Conservation (phyloP, 75 land plant species). For the Azolla pinnata region DNA sequence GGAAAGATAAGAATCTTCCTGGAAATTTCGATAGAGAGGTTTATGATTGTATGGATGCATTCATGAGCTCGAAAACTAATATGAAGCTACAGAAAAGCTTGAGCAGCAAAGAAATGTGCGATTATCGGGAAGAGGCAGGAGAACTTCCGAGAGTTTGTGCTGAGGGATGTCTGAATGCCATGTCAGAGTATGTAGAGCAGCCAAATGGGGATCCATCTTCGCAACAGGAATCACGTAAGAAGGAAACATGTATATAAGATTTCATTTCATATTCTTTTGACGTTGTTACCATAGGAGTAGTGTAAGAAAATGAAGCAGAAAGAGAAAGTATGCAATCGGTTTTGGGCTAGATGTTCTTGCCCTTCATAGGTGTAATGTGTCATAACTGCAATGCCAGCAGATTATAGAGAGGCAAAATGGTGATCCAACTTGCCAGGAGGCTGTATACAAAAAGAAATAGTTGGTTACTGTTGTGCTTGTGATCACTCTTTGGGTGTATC, state of each 20-base stretch:
- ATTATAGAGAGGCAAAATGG: too few species aligned
- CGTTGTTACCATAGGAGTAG: neutral
- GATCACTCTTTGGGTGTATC: too few species aligned
- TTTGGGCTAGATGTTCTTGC: too few species aligned
- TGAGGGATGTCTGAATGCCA: neutral
- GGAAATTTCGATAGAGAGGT: constrained; percentile 77
- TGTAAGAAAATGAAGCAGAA: too few species aligned
- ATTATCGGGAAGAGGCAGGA: neutral
- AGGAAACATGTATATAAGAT: neutral
- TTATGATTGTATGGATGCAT: constrained; percentile 52
- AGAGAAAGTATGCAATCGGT: too few species aligned
- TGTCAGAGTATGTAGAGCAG: neutral
- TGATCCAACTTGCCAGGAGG: too few species aligned
- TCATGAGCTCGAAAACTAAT: constrained; percentile 1
- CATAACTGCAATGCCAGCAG: too few species aligned
- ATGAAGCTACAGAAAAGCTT: neutral
- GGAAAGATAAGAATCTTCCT: constrained; percentile 67
- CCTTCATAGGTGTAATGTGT: too few species aligned
- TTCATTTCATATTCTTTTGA: neutral
- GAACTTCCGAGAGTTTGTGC: neutral
- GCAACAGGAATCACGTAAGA: constrained; percentile 1
- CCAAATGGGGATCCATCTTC: constrained; percentile 3
- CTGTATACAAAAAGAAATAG: too few species aligned
- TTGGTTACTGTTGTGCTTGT: too few species aligned
- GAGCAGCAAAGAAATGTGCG: neutral